Percentiles rank a stretch among this genome's conserved stretches.
These are phyloP conservation scores for Calycina herbarum DNA, from an alignment of 2,329 filamentous ascomycete genomes.

Conservation along the genomic window DNA sequence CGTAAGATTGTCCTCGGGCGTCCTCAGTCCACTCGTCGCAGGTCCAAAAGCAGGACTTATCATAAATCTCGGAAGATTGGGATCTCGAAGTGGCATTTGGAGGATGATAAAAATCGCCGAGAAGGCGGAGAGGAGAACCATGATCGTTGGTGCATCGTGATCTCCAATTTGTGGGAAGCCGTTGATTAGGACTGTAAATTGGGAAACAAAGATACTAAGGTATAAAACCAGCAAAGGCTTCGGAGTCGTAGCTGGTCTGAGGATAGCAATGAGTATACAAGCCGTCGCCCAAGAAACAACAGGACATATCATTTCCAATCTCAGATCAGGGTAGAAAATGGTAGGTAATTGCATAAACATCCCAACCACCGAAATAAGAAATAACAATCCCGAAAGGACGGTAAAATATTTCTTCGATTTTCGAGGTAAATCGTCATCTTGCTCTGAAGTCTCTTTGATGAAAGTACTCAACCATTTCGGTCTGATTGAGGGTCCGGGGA, in stretches of 20 bases:
- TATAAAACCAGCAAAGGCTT: slow-evolving; percentile 27
- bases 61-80: slow-evolving; percentile 49
- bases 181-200: slow-evolving; percentile 34
- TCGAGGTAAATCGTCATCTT: slow-evolving; percentile 36
- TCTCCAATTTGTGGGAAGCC: slow-evolving; percentile 29
- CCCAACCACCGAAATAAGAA: slow-evolving; percentile 41
- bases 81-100: slow-evolving; percentile 69
- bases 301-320: slow-evolving; percentile 41
- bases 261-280: slow-evolving; percentile 26
- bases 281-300: slow-evolving; percentile 31
- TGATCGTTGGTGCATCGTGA: slow-evolving; percentile 25
- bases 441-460: slow-evolving; percentile 44
- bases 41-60: slow-evolving; percentile 59
- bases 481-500: slow-evolving; percentile 36
- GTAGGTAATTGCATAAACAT: slow-evolving; percentile 38
- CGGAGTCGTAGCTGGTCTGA: slow-evolving; percentile 30
- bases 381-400: slow-evolving; percentile 40
- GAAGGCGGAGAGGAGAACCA: slow-evolving; percentile 44
- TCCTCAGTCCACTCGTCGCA: slow-evolving; percentile 62
- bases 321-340: slow-evolving; percentile 36
- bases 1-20: slow-evolving; percentile 76
- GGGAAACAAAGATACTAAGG: slow-evolving; percentile 29
- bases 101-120: slow-evolving; percentile 55
- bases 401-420: slow-evolving; percentile 28
- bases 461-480: slow-evolving; percentile 54